Base-by-base conservation (phyloP, 139 green algal genomes). In the Chlamydomonas sphaeroides region DNA sequence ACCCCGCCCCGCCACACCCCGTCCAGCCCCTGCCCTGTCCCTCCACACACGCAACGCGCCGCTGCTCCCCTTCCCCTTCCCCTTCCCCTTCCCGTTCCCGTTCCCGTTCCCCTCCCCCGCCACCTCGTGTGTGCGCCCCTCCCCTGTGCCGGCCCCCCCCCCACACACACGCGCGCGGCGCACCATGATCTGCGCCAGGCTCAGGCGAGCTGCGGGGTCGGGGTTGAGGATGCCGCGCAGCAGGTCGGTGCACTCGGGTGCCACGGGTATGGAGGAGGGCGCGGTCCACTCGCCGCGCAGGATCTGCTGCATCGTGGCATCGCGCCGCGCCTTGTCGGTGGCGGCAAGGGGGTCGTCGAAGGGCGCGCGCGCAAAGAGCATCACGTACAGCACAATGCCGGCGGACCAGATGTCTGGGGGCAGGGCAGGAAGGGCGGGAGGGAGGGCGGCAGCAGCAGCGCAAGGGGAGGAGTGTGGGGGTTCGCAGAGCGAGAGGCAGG, bases 341-440 rank as follows among this genome's bases (percentile, higher is more conserved):
- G 75, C 57, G 66, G 84, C 78, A 35, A 81, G 80, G 18, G 92
- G 89, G 63, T 88, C 82, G 77, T 98, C 96, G 87, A 99, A 99
- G 7, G 97, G 97, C 74, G 99, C 99, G 32, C 91, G 88, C 20
- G 94, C 95, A 63, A 95, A 94, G 45, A 96, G 86, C 97, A 99
- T 99, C 18, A 99, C 95, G 81, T 98, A 99, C 72, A 99, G 92
- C 86, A 98, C 98, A 33, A 99, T 97, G 1, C 97, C 97, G 70
- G 79, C 87, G 0, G 89, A 91, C 91, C 91, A 94, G 20, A 93
- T 88, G 71, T 94, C 91, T 26, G 83, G 65, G 10, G 49, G 25
- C 20, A 20, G 65, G 14, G 35, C n/a, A n/a, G n/a, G n/a, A n/a
- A n/a, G n/a, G n/a, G n/a, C n/a, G n/a, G n/a, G n/a, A n/a, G n/a